These are phyloP conservation scores for Physcomitrium patens DNA, from an alignment of 225 moss, liverwort and hornwort genomes.

Conservation along the genomic window DNA sequence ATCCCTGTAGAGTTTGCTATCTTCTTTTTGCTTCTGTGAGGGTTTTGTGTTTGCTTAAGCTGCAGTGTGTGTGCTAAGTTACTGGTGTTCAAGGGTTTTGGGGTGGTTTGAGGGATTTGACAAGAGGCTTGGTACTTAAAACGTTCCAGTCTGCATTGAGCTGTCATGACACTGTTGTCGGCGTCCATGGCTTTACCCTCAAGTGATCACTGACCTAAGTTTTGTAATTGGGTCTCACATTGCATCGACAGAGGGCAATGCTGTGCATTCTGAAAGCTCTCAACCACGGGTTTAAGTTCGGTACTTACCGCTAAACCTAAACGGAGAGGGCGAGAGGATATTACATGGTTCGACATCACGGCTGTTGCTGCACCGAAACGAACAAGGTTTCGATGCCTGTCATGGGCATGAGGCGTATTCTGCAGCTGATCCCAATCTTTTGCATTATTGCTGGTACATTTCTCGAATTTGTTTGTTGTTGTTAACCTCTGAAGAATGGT, in stretches of 20 bases:
- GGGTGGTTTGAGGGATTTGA: constrained; percentile 12
- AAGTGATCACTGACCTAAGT: constrained; percentile 8
- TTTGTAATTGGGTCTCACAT: not conserved
- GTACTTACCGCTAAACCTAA: not conserved
- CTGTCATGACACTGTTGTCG: constrained; percentile 13
- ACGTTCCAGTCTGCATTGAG: not conserved
- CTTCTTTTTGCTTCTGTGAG: not conserved
- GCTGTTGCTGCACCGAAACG: constrained; percentile 12
- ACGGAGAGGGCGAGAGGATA: not conserved
- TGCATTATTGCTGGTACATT: constrained; percentile 37
- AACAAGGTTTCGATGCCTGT: constrained; percentile 20
- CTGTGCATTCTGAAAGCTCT: constrained; percentile 5
- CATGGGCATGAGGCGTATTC: constrained; percentile 27
- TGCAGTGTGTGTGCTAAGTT: not conserved
- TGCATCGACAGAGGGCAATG: constrained; percentile 4
- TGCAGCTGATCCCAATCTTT: constrained; percentile 43
- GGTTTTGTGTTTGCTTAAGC: not conserved
- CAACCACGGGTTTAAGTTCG: constrained; percentile 14
- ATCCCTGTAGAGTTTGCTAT: not conserved
- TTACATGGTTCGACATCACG: constrained; percentile 14
- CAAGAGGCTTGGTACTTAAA: not conserved
- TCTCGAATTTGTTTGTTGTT: not conserved
- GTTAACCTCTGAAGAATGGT: constrained; percentile 1
- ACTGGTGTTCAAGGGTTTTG: constrained; percentile 8
- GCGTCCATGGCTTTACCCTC: not conserved